Base-by-base conservation (phyloP, 139 green algal species). In the Closterium sp. region DNA sequence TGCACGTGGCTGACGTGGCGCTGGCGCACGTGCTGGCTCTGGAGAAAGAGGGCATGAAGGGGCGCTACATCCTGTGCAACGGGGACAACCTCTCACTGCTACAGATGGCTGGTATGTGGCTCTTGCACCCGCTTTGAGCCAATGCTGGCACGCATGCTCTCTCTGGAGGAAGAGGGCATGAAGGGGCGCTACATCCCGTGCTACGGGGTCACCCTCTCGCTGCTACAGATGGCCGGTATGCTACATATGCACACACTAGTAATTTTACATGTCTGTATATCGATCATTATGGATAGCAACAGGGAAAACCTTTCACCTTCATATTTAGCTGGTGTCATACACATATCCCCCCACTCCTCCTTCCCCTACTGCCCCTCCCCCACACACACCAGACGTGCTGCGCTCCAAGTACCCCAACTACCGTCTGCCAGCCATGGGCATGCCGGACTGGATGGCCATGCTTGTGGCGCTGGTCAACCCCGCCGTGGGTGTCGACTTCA, bases 1-100 rank as follows among this genome's bases (percentile, higher is more conserved):
- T 88, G 85, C n/a, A 88, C 85, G 85, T 88, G 34, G 33, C n/a
- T 33, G 85, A 88, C 85, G 85, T 55, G 30, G 85, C 85, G 30
- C n/a, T 33, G 31, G 85, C 85, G 30, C 85, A 88, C 34, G 85
- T 88, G 33, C 33, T n/a, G 30, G 85, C 30, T n/a, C 85, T 88
- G 25, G 85, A 88, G 85, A 55, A 88, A 16, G 33, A 43, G 1
- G 33, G 25, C 30, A 33, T 33, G 25, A 43, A 88, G 33, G 85
- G 85, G 25, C 85, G 85, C 85, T 88, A 88, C 85, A 36, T 88
- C 85, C 30, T 88, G 5, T 32, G n/a, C 81, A 32, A 86, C 19
- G 81, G 81, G 81, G 81, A 86, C 81, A 32, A 10, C 81, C 23
- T 86, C 16, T 34, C n/a, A 8, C n/a, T 86, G 81, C 81, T 86